These are phyloP conservation scores for Diutina catenulata DNA, from an alignment of 1,139 yeast species.

Conservation along the genomic window DNA sequence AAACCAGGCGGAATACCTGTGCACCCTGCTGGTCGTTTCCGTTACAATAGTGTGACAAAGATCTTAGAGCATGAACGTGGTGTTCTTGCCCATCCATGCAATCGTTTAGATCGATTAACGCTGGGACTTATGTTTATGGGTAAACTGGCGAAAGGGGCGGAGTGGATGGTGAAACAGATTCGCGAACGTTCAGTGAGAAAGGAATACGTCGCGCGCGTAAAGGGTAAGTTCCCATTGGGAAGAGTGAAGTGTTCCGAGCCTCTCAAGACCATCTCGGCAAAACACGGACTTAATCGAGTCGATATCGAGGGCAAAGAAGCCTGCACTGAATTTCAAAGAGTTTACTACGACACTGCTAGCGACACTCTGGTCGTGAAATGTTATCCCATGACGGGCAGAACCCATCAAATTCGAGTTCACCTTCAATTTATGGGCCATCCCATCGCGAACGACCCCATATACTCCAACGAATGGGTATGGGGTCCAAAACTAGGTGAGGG, in stretches of 20 bases:
- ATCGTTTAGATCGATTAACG: conserved; percentile 80
- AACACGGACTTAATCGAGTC: conserved; percentile 64
- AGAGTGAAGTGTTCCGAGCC: conserved; percentile 52
- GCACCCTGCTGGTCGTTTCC: conserved; percentile 90
- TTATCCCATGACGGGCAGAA: conserved; percentile 80
- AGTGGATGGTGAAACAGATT: conserved; percentile 60
- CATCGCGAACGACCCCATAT: conserved; percentile 90
- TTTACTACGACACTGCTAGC: conserved; percentile 48
- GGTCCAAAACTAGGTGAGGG: conserved; percentile 45
- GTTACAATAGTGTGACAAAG: conserved; percentile 81
- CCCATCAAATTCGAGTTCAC: conserved; percentile 93
- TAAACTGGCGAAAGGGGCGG: conserved; percentile 72
- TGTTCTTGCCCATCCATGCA: conserved; percentile 71
- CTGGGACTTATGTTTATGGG: conserved; percentile 94
- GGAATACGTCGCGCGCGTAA: conserved; percentile 79
- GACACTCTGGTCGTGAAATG: conserved; percentile 66
- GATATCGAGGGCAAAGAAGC: conserved; percentile 62
- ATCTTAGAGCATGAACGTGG: conserved; percentile 60
- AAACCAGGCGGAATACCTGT: conserved; percentile 95
- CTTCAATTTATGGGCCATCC: conserved; percentile 80
- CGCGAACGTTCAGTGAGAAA: conserved; percentile 67
- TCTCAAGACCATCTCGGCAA: conserved; percentile 61
- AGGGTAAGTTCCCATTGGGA: conserved; percentile 64
- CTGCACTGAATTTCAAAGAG: conserved; percentile 37
- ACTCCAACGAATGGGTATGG: conserved; percentile 59